Evolutionary conservation across 306 rosid genomes (phyloP), one percentile per base, ranked within the genome.

Genomic region (Pterocarpus macrocarpus): DNA sequence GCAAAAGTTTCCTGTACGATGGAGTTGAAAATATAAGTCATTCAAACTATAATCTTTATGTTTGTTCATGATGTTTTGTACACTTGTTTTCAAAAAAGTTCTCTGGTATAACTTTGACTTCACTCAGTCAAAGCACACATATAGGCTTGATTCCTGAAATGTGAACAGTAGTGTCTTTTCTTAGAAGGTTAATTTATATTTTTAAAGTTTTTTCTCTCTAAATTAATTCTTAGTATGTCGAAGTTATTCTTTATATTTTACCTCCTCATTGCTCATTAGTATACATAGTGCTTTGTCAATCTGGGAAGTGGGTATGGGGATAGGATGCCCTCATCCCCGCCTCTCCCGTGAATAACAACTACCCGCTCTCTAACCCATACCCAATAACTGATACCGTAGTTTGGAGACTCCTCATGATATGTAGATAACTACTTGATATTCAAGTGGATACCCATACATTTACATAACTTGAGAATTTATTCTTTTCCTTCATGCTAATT

Each of bases 1-100:
- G 22, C 44, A 63, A 63, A 63, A 63, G 69, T 63, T 3, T 11
- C 44, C n/a, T n/a, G 69, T 63, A 63, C 69, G 69, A 63, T 33
- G 41, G 67, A 13, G 69, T 64, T 64, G 69, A 64, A 36, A 36
- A 65, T 36, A 65, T 16, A 38, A 38, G 47, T n/a, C 49, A n/a
- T 17, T n/a, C 28, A 64, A 64, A 22, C 69, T 36, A 15, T 64
- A 64, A 66, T 41, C 71, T 41, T 7, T 39, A 41, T 66, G 50
- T 66, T 34, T 66, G 58, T 10, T 66, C 34, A 41, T 66, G 52
- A 66, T 45, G 61, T 45, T 47, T 45, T 70, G 5, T 49, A 47
- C 59, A 13, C 58, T n/a, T 32, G 30, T 56, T 39, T 39, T 28
- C 67, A 28, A 41, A 73, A n/a, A 56, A 34, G 50, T 2, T 15